Evolutionary conservation across 768 basidiomycete genomes (phyloP), one percentile per base, ranked within the genome.

Genomic region (Hemileccinum impolitum): DNA sequence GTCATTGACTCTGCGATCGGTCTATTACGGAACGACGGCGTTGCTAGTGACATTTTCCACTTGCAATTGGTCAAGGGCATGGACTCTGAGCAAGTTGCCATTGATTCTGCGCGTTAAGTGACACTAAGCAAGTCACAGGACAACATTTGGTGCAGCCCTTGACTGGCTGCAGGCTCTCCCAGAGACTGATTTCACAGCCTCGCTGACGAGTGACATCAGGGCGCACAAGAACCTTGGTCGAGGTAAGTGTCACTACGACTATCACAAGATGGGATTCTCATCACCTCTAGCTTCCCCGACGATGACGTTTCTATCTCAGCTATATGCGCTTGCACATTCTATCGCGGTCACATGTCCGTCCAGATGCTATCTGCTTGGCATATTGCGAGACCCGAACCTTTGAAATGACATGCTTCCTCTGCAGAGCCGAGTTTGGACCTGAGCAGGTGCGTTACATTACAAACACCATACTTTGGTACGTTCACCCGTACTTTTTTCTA

Each of bases 301-400:
- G 7, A 63, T 67, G 31, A 69, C 72, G 15, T 81, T 82, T 54
- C 55, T 81, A n/a, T 74, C 77, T 25, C 76, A 79, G 36, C 59
- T 81, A 4, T 72, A 73, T 50, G 68, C 70, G 26, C 65, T 81
- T 23, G 68, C 65, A 10, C 67, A 70, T 52, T 63, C 64, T 18
- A 63, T 71, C n/a, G 54, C 60, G 11, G 63, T 64, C 58, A n/a
- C 37, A 51, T 11, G 40, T 54, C 9, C 28, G 53, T 28, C 46
- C 54, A 5, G 54, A 51, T 4, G 46, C n/a, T 17, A 4, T 32
- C 6, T 34, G 40, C 8, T 48, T 59, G 60, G 19, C 65, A 73
- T 53, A 72, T 74, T 25, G 60, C 69, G 41, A 76, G 66, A 53
- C 57, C 68, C 23, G 72, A 79, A 52, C 69, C 76, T 21, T 71